Evolutionary conservation across 2,329 filamentous ascomycete species (phyloP).

Genomic region (Thelonectria olida): DNA sequence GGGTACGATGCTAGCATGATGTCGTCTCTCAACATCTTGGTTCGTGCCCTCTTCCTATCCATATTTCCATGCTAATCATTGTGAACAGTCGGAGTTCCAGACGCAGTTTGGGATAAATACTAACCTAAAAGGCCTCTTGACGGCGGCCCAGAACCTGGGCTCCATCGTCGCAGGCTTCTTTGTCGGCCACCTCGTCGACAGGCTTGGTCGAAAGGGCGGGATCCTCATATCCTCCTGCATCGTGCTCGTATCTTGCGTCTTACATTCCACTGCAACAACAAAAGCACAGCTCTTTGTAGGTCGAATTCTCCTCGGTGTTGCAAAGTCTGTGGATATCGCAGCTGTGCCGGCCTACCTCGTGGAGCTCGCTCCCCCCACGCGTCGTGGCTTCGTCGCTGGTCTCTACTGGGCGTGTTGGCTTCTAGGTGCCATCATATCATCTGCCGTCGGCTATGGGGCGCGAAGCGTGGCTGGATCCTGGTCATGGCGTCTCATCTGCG

Average conservation of each 20-base stretch:
- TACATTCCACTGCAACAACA: conserved; percentile 18
- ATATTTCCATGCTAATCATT: background rate
- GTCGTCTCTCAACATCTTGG: conserved; percentile 21
- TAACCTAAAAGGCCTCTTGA: conserved; percentile 20
- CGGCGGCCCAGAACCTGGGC: conserved; percentile 20
- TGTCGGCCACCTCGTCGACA: conserved; percentile 19
- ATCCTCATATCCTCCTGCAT: conserved; percentile 17
- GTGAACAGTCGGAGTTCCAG: conserved; percentile 13
- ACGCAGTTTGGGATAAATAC: conserved; percentile 15
- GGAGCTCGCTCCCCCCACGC: conserved; percentile 19
- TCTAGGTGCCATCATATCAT: conserved; percentile 17
- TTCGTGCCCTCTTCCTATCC: background rate
- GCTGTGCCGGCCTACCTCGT: conserved; percentile 22
- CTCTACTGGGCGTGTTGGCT: conserved; percentile 25
- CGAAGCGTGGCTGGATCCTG: conserved; percentile 18
- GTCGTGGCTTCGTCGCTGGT: conserved; percentile 21
- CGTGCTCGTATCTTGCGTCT: conserved; percentile 16
- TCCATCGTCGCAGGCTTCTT: conserved; percentile 16
- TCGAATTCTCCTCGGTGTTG: conserved; percentile 20
- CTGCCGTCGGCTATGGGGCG: conserved; percentile 18
- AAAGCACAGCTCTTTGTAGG: conserved; percentile 19
- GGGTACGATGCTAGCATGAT: conserved; percentile 21
- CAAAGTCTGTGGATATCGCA: conserved; percentile 22
- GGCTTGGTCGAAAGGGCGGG: conserved; percentile 11
- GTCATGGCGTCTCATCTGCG: conserved; percentile 22